A percentile compares a stretch with the other conserved stretches of the same genome.
Evolutionary conservation across 2,329 filamentous ascomycete genomes (phyloP).

Genomic region (Fusarium nematophilum): DNA sequence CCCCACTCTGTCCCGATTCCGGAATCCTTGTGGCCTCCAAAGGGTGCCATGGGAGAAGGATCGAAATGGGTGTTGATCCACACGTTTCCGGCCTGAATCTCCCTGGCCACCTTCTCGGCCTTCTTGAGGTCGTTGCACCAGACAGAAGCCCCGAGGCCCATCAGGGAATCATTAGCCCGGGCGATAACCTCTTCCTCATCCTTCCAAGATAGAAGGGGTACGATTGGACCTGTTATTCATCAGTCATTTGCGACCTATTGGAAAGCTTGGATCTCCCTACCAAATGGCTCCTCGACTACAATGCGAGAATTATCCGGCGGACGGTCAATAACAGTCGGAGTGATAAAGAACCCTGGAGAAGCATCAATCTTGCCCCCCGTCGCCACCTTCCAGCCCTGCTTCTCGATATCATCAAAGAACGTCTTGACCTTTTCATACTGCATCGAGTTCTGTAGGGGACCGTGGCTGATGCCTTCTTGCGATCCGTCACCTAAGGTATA

Average conservation of each 20-base stretch:
- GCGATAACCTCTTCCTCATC: constrained; percentile 70
- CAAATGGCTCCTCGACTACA: constrained; percentile 65
- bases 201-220: constrained; percentile 71
- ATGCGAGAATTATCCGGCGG: constrained; percentile 67
- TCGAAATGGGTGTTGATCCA: constrained; percentile 71
- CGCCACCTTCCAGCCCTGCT: constrained; percentile 56
- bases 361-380: constrained; percentile 40
- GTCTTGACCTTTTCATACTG: constrained; percentile 67
- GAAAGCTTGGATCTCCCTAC: constrained; percentile 35
- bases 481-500: constrained; percentile 60
- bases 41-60: constrained; percentile 48
- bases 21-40: constrained; percentile 58
- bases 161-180: constrained; percentile 65
- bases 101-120: constrained; percentile 62
- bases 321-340: constrained; percentile 69
- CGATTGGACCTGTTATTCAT: constrained; percentile 66
- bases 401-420: constrained; percentile 63
- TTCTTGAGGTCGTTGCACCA: constrained; percentile 64
- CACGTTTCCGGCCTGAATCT: constrained; percentile 67
- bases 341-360: constrained; percentile 63
- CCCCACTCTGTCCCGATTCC: constrained; percentile 58
- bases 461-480: constrained; percentile 52
- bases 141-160: constrained; percentile 66
- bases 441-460: constrained; percentile 73
- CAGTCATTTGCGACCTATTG: no score